Evolutionary conservation across 2,329 filamentous ascomycete species (phyloP).

Genomic region (Karstenula rhodostoma): DNA sequence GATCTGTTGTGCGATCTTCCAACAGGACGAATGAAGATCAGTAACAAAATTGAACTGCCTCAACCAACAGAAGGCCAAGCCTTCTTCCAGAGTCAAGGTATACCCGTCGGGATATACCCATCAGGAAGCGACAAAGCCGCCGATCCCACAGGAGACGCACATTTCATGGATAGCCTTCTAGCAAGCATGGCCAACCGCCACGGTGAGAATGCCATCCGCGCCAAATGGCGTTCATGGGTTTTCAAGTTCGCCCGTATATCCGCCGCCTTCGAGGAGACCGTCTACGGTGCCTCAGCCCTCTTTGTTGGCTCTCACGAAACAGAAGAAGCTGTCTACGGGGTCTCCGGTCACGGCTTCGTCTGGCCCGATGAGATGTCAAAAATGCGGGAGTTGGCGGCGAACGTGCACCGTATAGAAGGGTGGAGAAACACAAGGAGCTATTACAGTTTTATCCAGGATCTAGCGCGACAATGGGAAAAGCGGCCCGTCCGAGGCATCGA

Average conservation of each 20-base stretch:
- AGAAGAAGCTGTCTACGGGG: slow-evolving; percentile 56
- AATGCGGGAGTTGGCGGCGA: slow-evolving; percentile 86
- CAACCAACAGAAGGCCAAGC: slow-evolving; percentile 82
- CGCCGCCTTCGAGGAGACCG: slow-evolving; percentile 92
- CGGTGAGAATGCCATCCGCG: slow-evolving; percentile 84
- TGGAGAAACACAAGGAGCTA: slow-evolving; percentile 97
- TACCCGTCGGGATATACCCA: slow-evolving; percentile 37
- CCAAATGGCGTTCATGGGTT: slow-evolving; percentile 96
- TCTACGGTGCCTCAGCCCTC: slow-evolving; percentile 91
- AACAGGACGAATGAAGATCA: slow-evolving; percentile 93
- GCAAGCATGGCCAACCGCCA: slow-evolving; percentile 84
- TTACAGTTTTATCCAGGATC: slow-evolving; percentile 84
- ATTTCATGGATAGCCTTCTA: slow-evolving; percentile 88
- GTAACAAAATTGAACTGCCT: slow-evolving; percentile 82
- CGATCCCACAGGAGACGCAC: slow-evolving; percentile 84
- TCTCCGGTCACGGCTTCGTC: slow-evolving; percentile 90
- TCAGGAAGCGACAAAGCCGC: slow-evolving; percentile 42
- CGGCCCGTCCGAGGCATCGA: slow-evolving; percentile 81
- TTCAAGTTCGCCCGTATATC: slow-evolving; percentile 90
- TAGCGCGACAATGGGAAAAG: slow-evolving; percentile 47
- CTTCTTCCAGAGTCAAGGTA: slow-evolving; percentile 80
- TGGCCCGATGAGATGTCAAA: slow-evolving; percentile 86
- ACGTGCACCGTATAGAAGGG: slow-evolving; percentile 91
- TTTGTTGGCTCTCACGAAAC: slow-evolving; percentile 81
- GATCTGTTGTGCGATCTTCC: slow-evolving; percentile 93